These are phyloP conservation scores for Malus hybrid DNA, from an alignment of 331 rosid genomes.

Conservation along the genomic window DNA sequence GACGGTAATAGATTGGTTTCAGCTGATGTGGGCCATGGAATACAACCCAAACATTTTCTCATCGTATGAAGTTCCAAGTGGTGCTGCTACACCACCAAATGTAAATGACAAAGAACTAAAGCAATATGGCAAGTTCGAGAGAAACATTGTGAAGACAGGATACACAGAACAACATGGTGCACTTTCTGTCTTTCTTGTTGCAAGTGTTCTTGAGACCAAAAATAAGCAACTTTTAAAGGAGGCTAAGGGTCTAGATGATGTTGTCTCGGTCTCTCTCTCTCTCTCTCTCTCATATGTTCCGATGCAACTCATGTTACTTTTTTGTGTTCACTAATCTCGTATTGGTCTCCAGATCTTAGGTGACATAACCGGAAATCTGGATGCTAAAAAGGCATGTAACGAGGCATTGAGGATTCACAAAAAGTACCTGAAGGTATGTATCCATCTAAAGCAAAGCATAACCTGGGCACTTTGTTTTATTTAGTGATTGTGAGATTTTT, in stretches of 20 bases:
- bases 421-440: slow-evolving; percentile 68
- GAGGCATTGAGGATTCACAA: slow-evolving; percentile 87
- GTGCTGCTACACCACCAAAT: slow-evolving; percentile 25
- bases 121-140: slow-evolving; percentile 88
- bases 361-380: slow-evolving; percentile 64
- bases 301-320: slow-evolving; percentile 2
- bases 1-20: slow-evolving; percentile 74
- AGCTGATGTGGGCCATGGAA: slow-evolving; percentile 99
- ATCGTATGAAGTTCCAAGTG: slow-evolving; percentile 37
- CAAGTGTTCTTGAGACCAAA: slow-evolving; percentile 80
- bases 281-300: neutral
- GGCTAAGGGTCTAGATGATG: slow-evolving; percentile 93
- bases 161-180: slow-evolving; percentile 37
- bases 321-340: slow-evolving; percentile 20
- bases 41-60: slow-evolving; percentile 82
- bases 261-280: slow-evolving; percentile 50
- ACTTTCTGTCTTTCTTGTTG: slow-evolving; percentile 78
- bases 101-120: slow-evolving; percentile 46
- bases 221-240: slow-evolving; percentile 67
- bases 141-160: slow-evolving; percentile 56
- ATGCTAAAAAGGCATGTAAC: slow-evolving; percentile 74
- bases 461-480: neutral
- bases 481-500: neutral
- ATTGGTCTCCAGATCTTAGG: slow-evolving; percentile 59
- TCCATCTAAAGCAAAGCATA: neutral